Conservation (phyloP, 2,329 filamentous ascomycete species). For the Colletotrichum cereale region DNA sequence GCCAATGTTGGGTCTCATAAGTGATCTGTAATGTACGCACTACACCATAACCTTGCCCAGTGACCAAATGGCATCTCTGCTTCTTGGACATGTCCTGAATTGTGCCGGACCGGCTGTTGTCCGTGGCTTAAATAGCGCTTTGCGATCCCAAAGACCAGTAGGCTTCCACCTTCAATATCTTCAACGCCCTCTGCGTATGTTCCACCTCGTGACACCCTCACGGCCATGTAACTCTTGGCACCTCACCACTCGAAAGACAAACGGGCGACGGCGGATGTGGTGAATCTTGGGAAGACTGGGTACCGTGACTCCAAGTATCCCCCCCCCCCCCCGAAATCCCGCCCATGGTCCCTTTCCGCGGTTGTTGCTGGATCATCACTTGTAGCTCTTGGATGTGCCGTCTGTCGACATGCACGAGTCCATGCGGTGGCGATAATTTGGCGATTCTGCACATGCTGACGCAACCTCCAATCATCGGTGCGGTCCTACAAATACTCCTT, state of each 20-base stretch:
- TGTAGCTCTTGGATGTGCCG: background rate
- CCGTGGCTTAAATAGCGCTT: background rate
- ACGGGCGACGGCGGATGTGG: background rate
- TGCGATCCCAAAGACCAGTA: background rate
- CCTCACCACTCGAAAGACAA: background rate
- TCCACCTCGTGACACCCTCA: background rate
- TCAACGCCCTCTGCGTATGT: background rate
- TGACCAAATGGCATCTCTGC: background rate
- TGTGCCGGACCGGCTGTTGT: background rate
- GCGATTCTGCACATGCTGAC: background rate
- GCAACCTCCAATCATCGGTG: background rate
- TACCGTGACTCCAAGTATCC: background rate
- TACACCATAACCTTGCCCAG: background rate
- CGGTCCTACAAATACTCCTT: conserved; percentile 88
- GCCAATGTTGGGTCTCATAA: too few species aligned
- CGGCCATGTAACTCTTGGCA: background rate
- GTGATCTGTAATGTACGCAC: background rate
- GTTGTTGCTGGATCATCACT: background rate
- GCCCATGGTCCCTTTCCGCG: background rate
- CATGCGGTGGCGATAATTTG: background rate
- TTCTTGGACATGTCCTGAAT: background rate
- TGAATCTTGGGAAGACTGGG: background rate
- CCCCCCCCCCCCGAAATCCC: too few species aligned
- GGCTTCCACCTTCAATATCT: background rate
- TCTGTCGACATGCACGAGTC: background rate